Conservation (phyloP, 176 grass and related monocot genomes). For the Aegilops sharonensis region DNA sequence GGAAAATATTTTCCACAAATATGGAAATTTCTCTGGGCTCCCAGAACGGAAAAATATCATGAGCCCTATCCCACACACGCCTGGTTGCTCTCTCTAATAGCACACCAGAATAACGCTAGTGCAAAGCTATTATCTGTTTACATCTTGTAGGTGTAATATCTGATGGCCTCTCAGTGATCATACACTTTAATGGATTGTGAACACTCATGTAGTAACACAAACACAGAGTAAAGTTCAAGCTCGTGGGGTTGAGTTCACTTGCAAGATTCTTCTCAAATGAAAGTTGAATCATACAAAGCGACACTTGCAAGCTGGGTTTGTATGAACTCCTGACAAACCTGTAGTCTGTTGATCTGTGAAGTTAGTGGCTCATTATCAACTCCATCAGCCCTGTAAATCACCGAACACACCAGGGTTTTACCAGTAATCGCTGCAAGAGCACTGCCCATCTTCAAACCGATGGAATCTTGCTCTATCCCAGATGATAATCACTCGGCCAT, state of each 20-base stretch:
- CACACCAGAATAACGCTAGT: background rate
- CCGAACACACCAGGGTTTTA: conserved; percentile 24
- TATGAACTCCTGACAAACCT: background rate
- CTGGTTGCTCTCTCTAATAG: background rate
- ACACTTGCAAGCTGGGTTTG: background rate
- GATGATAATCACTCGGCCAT: conserved; percentile 64
- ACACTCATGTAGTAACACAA: background rate
- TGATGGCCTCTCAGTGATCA: background rate
- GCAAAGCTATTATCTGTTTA: background rate
- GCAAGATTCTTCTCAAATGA: background rate
- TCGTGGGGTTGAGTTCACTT: background rate
- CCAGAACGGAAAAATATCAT: background rate
- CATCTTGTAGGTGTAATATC: background rate
- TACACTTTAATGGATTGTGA: no score
- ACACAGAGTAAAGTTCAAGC: background rate
- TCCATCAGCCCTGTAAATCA: background rate
- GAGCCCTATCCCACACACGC: no score
- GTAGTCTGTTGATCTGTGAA: background rate
- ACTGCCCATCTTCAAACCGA: conserved; percentile 64
- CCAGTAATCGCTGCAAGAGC: conserved; percentile 88
- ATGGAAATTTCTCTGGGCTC: background rate
- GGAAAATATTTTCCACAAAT: background rate
- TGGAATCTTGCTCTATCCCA: conserved; percentile 82
- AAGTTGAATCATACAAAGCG: background rate
- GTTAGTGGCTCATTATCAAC: background rate